phyloP scores from a whole-genome alignment of 495 filamentous ascomycete genomes.

The Haplographium delicatum region DNA sequence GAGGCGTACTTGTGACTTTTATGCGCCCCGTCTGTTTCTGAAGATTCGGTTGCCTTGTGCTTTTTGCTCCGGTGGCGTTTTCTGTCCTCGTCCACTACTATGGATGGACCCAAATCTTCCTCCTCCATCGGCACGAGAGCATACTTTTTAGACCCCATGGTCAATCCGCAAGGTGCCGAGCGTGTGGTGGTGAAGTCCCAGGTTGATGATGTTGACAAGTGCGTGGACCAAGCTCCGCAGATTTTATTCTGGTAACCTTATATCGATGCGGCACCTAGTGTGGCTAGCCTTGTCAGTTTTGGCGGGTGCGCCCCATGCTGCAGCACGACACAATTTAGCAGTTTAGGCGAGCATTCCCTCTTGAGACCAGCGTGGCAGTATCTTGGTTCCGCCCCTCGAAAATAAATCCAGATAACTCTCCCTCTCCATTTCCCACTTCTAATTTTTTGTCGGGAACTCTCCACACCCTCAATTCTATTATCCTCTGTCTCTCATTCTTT shows the following conservation, averaged over 20 bases:
- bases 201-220: no score
- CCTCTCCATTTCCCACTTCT: background rate
- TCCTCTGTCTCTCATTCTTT: constrained; percentile 21
- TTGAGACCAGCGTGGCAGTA: constrained; percentile 21
- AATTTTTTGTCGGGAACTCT: background rate
- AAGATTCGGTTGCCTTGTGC: no score
- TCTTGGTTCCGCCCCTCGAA: constrained; percentile 11
- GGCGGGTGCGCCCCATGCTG: no score
- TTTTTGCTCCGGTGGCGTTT: constrained; percentile 35
- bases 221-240: no score
- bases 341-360: background rate
- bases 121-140: constrained; percentile 80
- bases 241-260: no score
- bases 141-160: constrained; percentile 63
- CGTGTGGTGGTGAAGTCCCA: no score
- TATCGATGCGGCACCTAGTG: no score
- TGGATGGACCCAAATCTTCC: constrained; percentile 51
- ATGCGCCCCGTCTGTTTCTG: no score
- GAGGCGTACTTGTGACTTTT: no score
- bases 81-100: constrained; percentile 39
- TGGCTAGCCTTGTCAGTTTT: no score
- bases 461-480: background rate
- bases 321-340: no score
- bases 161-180: no score
- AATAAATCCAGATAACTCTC: constrained; percentile 8